Evolutionary conservation across 768 basidiomycete species (phyloP).

Genomic region (Galerina sulciceps): DNA sequence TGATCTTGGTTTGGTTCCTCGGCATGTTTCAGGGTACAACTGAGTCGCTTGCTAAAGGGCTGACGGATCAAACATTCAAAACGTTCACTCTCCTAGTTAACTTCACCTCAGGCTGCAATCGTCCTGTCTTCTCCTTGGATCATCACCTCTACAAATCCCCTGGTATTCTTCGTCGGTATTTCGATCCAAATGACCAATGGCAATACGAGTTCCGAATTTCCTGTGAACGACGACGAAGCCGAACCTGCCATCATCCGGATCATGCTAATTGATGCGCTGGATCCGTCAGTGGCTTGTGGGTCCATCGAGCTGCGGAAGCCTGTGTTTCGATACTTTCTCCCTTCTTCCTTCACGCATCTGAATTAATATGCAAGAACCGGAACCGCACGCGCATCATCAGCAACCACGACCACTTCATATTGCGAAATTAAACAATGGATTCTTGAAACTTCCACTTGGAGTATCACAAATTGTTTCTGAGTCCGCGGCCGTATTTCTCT

Average conservation of each 20-base stretch:
- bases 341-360: neutral
- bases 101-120: neutral
- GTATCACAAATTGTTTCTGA: neutral
- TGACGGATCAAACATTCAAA: too few species aligned
- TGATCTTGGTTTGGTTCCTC: neutral
- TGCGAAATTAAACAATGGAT: neutral
- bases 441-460: neutral
- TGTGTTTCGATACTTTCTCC: neutral
- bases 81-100: too few species aligned
- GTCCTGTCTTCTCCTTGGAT: too few species aligned
- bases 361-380: neutral
- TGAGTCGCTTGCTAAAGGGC: too few species aligned
- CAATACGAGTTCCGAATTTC: too few species aligned
- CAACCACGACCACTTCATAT: neutral
- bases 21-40: too few species aligned
- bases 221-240: too few species aligned
- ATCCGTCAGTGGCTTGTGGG: neutral
- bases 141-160: too few species aligned
- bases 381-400: neutral
- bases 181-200: too few species aligned
- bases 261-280: too few species aligned
- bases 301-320: slow-evolving; percentile 1
- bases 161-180: too few species aligned
- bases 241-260: too few species aligned
- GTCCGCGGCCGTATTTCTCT: neutral